phyloP scores from a whole-genome alignment of 2,329 filamentous ascomycete species.

The Ophioceras dolichostomum region DNA sequence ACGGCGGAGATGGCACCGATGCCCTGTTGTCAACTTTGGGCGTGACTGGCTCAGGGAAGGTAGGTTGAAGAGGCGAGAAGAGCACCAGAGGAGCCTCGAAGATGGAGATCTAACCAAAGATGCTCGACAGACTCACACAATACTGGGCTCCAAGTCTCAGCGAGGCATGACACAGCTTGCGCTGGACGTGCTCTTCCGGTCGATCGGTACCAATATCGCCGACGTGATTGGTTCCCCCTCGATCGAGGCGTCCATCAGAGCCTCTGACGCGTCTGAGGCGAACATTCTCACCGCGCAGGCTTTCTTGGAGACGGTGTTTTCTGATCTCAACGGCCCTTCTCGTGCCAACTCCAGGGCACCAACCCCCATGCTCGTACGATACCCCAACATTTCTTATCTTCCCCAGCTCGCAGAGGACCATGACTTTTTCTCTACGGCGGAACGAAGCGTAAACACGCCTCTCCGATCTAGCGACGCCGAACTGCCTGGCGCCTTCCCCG shows the following conservation, averaged over 20 bases:
- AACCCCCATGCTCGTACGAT: constrained; percentile 57
- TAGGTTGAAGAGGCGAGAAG: constrained; percentile 28
- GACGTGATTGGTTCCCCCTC: constrained; percentile 44
- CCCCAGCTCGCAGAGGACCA: constrained; percentile 23
- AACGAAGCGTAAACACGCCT: background rate
- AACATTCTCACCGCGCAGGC: constrained; percentile 59
- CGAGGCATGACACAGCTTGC: constrained; percentile 85
- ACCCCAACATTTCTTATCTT: constrained; percentile 25
- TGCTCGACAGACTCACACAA: constrained; percentile 75
- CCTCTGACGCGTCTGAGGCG: constrained; percentile 72
- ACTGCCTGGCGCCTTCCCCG: constrained; percentile 11
- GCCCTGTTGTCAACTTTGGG: constrained; percentile 83
- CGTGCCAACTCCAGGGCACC: constrained; percentile 52
- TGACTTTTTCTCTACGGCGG: background rate
- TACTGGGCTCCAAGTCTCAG: constrained; percentile 76
- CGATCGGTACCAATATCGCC: constrained; percentile 60
- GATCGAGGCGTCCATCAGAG: constrained; percentile 61
- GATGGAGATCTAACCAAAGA: too few species aligned
- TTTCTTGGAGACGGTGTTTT: constrained; percentile 70
- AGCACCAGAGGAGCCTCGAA: constrained; percentile 4
- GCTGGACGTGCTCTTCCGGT: constrained; percentile 80
- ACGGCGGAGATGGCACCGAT: constrained; percentile 70
- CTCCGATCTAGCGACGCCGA: background rate
- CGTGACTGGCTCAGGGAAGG: constrained; percentile 94
- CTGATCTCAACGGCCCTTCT: constrained; percentile 45